phyloP scores from a whole-genome alignment of 2,329 filamentous ascomycete genomes.

The Paradendryphiella salina region DNA sequence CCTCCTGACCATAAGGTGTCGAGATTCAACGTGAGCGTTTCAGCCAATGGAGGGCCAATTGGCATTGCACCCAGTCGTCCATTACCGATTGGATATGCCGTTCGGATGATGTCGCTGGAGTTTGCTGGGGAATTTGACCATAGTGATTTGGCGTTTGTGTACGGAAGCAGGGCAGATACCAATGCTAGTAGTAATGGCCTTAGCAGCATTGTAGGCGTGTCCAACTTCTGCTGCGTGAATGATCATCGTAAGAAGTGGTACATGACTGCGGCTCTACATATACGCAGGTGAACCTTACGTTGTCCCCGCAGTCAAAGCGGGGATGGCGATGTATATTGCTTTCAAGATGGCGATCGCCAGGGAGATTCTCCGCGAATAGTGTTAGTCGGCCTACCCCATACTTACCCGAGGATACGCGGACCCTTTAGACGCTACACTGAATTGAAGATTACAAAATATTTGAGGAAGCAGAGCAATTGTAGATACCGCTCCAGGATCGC shows the following conservation, averaged over 20 bases:
- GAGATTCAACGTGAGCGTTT: slow-evolving; percentile 53
- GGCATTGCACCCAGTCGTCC: slow-evolving; percentile 54
- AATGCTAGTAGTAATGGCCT: background rate
- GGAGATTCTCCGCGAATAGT: slow-evolving; percentile 11
- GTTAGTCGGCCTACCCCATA: background rate
- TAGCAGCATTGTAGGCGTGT: background rate
- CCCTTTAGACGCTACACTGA: background rate
- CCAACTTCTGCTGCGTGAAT: background rate
- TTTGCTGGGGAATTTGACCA: slow-evolving; percentile 27
- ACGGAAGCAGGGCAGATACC: background rate
- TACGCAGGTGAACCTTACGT: background rate
- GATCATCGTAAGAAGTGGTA: background rate
- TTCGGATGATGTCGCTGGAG: slow-evolving; percentile 28
- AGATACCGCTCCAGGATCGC: background rate
- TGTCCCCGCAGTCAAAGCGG: background rate
- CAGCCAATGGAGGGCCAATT: slow-evolving; percentile 50
- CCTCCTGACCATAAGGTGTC: slow-evolving; percentile 58
- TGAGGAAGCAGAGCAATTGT: background rate
- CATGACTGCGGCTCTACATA: background rate
- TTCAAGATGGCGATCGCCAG: slow-evolving; percentile 2
- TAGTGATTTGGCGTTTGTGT: slow-evolving; percentile 21
- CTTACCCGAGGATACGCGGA: background rate
- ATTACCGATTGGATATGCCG: slow-evolving; percentile 55
- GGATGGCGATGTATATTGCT: background rate
- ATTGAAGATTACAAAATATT: background rate